Evolutionary conservation across 345 rosid species (phyloP), one percentile per base, ranked within the genome.

Genomic region (Pelargonium nanum): DNA sequence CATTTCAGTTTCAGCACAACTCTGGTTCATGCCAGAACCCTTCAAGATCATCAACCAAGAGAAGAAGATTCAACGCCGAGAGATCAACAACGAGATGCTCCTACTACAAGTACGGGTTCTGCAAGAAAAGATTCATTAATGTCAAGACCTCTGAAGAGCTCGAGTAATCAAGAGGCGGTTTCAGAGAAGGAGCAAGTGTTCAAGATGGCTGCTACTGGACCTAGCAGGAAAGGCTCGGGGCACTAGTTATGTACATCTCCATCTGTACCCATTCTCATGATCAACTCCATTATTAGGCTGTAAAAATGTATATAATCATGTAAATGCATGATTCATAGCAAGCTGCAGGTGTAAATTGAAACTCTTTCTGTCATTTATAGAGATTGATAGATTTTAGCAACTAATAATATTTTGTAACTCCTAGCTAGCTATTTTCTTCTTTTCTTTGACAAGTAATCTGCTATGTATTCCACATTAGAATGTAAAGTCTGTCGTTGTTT

Each of bases 141-240:
- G n/a, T 28, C 32, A 28, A 28, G 32, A 28, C 32, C 32, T 28
- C 32, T 28, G 7, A 28, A 28, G 32, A 28, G 32, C 4, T 34
- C 12, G 45, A 34, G 12, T 34, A 9, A 34, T 5, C 45, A 34
- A 34, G 45, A 5, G 45, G 28, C 56, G 34, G 71, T 16, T 70
- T 59, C 30, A 56, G 23, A 57, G 32, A 20, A 61, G 52, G 65
- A 57, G 24, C 32, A 55, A 64, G 77, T 56, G 59, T 79, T 67
- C 65, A 70, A 77, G 48, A 25, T 74, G 87, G 73, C 86, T 58
- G 73, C 86, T 58, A 69, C 95, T 23, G 95, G 91, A 48, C 95
- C 91, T 17, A 88, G 91, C 80, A 68, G 86, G 80, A 83, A 77
- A 83, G 91, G 95, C 58, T 61, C 91, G 53, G 95, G 95, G 58